Conservation (phyloP, 2,329 filamentous ascomycete species). For the Helotiales sp. region DNA sequence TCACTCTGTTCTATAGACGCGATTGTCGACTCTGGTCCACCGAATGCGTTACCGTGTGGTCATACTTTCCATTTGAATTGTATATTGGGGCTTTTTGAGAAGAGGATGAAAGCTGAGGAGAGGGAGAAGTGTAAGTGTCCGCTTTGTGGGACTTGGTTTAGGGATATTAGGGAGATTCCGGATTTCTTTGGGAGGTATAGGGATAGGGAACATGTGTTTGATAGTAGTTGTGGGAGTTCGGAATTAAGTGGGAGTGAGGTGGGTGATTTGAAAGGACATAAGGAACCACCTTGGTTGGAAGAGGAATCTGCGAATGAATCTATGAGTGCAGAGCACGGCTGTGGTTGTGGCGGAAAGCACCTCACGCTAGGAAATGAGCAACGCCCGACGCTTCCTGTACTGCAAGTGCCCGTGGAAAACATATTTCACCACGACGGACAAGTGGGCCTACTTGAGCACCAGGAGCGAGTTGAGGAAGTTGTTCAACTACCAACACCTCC, state of each 20-base stretch:
- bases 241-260: background rate
- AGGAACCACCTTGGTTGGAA: background rate
- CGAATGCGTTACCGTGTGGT: conserved; percentile 1
- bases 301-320: background rate
- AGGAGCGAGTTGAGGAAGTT: too few species aligned
- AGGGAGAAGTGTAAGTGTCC: conserved; percentile 1
- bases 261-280: background rate
- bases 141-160: background rate
- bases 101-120: background rate
- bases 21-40: background rate
- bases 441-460: too few species aligned
- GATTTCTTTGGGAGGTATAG: conserved; percentile 1
- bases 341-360: too few species aligned
- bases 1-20: background rate
- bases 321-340: too few species aligned
- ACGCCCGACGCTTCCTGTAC: too few species aligned
- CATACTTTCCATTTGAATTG: conserved; percentile 4
- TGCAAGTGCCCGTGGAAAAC: too few species aligned
- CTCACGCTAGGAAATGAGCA: too few species aligned
- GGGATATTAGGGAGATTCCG: conserved; percentile 1
- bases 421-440: too few species aligned
- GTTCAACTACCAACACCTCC: too few species aligned
- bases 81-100: background rate
- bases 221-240: background rate
- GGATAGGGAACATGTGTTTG: background rate